Conservation (phyloP, 257 asterid genomes). For the Mentha longifolia region DNA sequence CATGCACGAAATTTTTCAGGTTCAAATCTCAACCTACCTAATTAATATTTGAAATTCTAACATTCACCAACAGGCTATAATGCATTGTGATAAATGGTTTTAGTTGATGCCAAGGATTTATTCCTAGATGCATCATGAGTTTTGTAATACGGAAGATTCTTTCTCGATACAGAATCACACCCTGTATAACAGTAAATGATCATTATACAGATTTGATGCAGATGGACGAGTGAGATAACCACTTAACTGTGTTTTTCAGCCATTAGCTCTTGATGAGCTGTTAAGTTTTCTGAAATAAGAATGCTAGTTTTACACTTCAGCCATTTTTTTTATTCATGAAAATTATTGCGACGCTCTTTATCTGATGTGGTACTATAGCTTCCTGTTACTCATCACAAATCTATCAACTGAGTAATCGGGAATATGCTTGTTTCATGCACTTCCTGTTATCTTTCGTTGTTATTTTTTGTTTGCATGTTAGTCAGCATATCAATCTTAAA, state of each 20-base stretch:
- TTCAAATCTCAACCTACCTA: constrained; percentile 74
- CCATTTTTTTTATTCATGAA: too few species aligned
- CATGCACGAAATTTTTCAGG: constrained; percentile 99
- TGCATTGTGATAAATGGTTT: constrained; percentile 21
- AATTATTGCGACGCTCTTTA: too few species aligned
- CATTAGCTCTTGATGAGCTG: not conserved
- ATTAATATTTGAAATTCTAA: constrained; percentile 38
- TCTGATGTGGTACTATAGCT: not conserved
- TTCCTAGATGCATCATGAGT: constrained; percentile 10
- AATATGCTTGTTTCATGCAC: not conserved
- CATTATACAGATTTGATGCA: constrained; percentile 27
- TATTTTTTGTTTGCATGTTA: not conserved
- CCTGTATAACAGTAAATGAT: not conserved
- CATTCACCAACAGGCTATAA: constrained; percentile 21
- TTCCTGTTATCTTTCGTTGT: not conserved
- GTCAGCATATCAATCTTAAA: not conserved
- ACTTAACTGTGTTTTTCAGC: constrained; percentile 14
- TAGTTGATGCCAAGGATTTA: constrained; percentile 16
- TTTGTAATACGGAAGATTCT: constrained; percentile 21
- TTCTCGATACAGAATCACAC: constrained; percentile 9
- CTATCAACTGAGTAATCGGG: not conserved
- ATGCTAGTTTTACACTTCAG: too few species aligned
- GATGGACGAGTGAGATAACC: constrained; percentile 23
- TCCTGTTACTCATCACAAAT: not conserved
- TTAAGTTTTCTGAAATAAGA: not conserved